A percentile compares a stretch with the other conserved stretches of the same genome.
Evolutionary conservation across 2,329 filamentous ascomycete genomes (phyloP).

Genomic region (Microascus cirrosus): DNA sequence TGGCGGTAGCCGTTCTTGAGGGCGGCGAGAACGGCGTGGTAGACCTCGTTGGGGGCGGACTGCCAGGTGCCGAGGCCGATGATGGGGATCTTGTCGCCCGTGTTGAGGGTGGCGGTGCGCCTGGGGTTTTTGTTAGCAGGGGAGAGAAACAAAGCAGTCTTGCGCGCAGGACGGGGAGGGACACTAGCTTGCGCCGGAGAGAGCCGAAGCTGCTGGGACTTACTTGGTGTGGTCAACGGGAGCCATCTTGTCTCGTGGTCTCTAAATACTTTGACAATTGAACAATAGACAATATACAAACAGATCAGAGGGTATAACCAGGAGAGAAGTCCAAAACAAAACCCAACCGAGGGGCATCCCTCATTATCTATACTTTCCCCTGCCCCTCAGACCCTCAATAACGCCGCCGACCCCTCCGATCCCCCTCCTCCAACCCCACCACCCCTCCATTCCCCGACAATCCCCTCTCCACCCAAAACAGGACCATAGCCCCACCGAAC

Average conservation of each 20-base stretch:
- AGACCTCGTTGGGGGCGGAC: conserved; percentile 57
- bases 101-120: conserved; percentile 56
- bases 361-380: too few relatives aligned
- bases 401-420: too few relatives aligned
- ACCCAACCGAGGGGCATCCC: too few relatives aligned
- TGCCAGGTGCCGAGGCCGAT: conserved; percentile 74
- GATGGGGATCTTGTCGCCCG: conserved; percentile 66
- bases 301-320: too few relatives aligned
- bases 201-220: not conserved
- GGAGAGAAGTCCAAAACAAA: too few relatives aligned
- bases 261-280: not conserved
- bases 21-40: conserved; percentile 59
- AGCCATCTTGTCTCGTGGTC: conserved; percentile 13
- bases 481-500: too few relatives aligned
- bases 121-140: not conserved
- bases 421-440: too few relatives aligned
- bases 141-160: too few relatives aligned
- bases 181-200: not conserved
- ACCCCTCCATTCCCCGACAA: too few relatives aligned
- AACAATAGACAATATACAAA: too few relatives aligned
- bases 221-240: conserved; percentile 15
- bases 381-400: too few relatives aligned
- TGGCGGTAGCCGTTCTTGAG: conserved; percentile 61
- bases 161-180: not conserved
- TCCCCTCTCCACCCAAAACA: too few relatives aligned